Conservation (phyloP, 2,329 filamentous ascomycete genomes). For the Nectriaceae sp. region DNA sequence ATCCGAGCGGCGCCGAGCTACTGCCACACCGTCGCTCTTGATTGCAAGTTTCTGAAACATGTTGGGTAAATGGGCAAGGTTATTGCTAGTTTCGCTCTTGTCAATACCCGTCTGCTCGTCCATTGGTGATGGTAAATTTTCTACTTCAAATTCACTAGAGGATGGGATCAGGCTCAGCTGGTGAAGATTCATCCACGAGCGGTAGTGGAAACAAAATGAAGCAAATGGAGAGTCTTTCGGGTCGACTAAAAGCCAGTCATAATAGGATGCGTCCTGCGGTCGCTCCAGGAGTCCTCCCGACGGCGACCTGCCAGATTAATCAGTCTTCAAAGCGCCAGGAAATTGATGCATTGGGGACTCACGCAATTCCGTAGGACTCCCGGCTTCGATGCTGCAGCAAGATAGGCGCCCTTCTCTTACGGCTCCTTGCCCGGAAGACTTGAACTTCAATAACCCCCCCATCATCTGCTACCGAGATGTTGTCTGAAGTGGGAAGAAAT, state of each 20-base stretch:
- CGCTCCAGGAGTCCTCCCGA: conserved; percentile 55
- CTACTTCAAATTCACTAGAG: background rate
- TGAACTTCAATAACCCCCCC: conserved; percentile 58
- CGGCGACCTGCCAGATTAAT: conserved; percentile 43
- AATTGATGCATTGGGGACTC: conserved; percentile 28
- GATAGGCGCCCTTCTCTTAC: conserved; percentile 43
- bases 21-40: background rate
- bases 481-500: conserved; percentile 43
- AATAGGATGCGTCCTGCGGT: conserved; percentile 52
- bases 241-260: conserved; percentile 54
- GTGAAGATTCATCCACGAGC: conserved; percentile 51
- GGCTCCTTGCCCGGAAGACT: conserved; percentile 53
- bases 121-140: background rate
- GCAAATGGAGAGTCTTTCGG: conserved; percentile 53
- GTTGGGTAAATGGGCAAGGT: background rate
- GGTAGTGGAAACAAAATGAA: conserved; percentile 58
- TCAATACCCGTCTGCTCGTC: background rate
- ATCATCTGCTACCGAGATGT: conserved; percentile 48
- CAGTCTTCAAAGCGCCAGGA: background rate
- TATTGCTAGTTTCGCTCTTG: background rate
- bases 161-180: conserved; percentile 50
- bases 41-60: background rate
- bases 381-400: conserved; percentile 48
- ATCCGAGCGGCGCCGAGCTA: background rate
- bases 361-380: conserved; percentile 56